Evolutionary conservation across 2,329 filamentous ascomycete genomes (phyloP), one percentile per base, ranked within the genome.

Genomic region (Exophiala phaeomuriformis): DNA sequence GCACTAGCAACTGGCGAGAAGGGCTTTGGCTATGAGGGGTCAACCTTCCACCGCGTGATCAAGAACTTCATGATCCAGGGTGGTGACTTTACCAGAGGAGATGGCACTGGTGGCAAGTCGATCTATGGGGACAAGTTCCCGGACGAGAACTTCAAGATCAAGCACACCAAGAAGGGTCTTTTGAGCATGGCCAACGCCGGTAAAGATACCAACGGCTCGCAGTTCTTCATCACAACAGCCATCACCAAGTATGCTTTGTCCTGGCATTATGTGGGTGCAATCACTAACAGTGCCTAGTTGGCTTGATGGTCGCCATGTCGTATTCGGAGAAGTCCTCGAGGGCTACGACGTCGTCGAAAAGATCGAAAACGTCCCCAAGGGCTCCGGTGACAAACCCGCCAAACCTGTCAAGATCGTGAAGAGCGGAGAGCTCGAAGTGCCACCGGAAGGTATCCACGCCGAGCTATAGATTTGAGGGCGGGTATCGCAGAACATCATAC

Each of bases 121-220:
- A 84, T 85, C 69, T 85, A 84, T 66, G 81, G 82, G 60, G 71
- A 74, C 57, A 84, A 83, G 71, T 85, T 85, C 68, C 71, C 75
- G 48, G 82, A 85, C 62, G 82, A 85, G 77, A 85, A 85, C 77
- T 84, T 85, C 74, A 84, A 84, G 75, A 73, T 84, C 65, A 82
- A 82, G 72, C 81, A 84, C 73, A 82, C 73, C 69, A 81, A 81
- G 70, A 80, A 78, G 67, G 81, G 81, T 55, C 73, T 81, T 52
- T 70, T 85, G 59, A 82, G 79, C 73, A 85, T 82, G 82, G 82
- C 79, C 63, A 84, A 83, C 70, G 73, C 78, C 51, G 81, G 81
- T 66, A 57, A 56, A 46, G 48, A 63, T 51, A 62, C 61, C 46
- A 63, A 62, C 33, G 81, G 80, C 60, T 81, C 77, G 48, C 82